A percentile compares a stretch with the other conserved stretches of the same genome.
phyloP scores from a whole-genome alignment of 2,329 filamentous ascomycete genomes.

The Paecilomyces dactylethromorphus region DNA sequence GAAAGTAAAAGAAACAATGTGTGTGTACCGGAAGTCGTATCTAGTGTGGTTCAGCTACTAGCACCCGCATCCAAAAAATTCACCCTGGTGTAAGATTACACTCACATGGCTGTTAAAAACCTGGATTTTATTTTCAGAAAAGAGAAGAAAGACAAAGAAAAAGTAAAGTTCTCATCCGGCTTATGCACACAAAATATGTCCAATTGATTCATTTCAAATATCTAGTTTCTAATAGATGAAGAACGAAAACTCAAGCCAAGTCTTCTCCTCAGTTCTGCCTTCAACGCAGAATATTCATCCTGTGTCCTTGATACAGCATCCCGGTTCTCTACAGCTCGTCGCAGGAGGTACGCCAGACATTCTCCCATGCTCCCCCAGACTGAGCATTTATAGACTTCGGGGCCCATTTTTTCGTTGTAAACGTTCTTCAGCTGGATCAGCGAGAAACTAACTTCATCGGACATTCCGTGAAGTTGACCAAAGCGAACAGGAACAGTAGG shows the following conservation, averaged over 20 bases:
- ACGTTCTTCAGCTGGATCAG: slow-evolving; percentile 39
- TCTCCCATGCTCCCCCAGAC: slow-evolving; percentile 57
- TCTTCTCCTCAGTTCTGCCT: background rate
- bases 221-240: background rate
- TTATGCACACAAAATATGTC: no score
- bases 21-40: no score
- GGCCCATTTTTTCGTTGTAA: slow-evolving; percentile 16
- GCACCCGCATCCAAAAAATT: no score
- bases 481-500: slow-evolving; percentile 46
- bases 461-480: slow-evolving; percentile 56
- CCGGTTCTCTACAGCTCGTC: slow-evolving; percentile 54
- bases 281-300: slow-evolving; percentile 28
- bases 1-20: no score
- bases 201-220: background rate
- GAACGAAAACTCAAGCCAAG: background rate
- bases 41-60: no score
- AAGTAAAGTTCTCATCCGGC: no score
- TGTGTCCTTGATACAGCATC: slow-evolving; percentile 50
- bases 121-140: no score
- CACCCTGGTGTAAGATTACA: no score
- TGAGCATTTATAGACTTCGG: slow-evolving; percentile 50
- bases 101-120: no score
- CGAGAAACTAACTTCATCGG: slow-evolving; percentile 53
- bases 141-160: no score
- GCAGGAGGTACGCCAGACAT: slow-evolving; percentile 69